Percentiles rank a stretch among this genome's conserved stretches.
These are phyloP conservation scores for Carex cristatella DNA, from an alignment of 176 grass and related monocot genomes.

Conservation along the genomic window DNA sequence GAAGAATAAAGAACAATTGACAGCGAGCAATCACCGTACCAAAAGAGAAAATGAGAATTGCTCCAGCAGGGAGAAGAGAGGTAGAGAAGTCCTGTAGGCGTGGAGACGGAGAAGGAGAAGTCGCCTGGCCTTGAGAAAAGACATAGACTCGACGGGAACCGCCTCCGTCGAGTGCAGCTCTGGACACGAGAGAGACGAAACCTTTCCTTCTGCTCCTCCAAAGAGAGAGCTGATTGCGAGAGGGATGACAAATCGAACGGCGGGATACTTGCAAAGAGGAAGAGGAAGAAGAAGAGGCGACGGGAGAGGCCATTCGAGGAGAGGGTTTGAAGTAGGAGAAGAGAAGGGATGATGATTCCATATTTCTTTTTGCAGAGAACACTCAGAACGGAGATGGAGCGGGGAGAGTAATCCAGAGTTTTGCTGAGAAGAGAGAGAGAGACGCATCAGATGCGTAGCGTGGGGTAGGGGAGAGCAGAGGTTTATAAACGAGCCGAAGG, in stretches of 20 bases:
- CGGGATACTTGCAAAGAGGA: background rate
- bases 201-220: background rate
- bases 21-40: conserved; percentile 41
- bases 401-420: background rate
- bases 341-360: conserved; percentile 66
- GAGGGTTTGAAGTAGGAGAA: conserved; percentile 37
- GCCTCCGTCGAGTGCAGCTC: conserved; percentile 29
- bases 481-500: background rate
- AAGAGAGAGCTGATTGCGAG: conserved; percentile 17
- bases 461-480: background rate
- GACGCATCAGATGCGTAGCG: too few relatives aligned
- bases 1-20: background rate
- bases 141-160: conserved; percentile 41
- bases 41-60: conserved; percentile 47
- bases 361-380: background rate
- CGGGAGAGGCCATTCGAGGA: background rate
- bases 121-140: conserved; percentile 45
- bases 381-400: background rate
- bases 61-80: conserved; percentile 47
- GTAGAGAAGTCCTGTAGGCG: conserved; percentile 31
- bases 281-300: background rate
- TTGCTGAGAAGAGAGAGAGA: background rate
- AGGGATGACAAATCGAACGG: background rate
- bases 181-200: conserved; percentile 16
- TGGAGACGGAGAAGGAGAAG: conserved; percentile 16